Conservation (phyloP, 192 early-diverging fungal genomes). For the Gigaspora rosea region DNA sequence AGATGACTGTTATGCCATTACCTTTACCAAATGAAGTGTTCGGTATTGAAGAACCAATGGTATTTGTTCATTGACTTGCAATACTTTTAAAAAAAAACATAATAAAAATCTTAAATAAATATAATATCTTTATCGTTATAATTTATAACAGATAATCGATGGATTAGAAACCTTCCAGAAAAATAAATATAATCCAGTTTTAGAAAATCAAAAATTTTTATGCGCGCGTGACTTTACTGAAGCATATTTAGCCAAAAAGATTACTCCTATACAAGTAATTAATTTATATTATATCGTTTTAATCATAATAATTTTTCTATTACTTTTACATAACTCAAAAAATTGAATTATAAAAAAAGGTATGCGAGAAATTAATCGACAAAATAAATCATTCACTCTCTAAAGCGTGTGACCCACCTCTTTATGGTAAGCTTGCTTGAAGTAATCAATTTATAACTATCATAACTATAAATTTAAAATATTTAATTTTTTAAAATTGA, state of each 20-base stretch:
- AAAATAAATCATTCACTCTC: neutral
- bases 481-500: no score
- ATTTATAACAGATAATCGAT: neutral
- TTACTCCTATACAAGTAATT: slow-evolving; percentile 28
- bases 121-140: no score
- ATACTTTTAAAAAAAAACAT: neutral
- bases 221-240: neutral
- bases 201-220: neutral
- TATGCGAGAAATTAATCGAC: slow-evolving; percentile 1
- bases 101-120: neutral
- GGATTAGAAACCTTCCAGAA: slow-evolving; percentile 24
- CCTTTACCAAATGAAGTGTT: slow-evolving; percentile 28
- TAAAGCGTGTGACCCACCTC: slow-evolving; percentile 15
- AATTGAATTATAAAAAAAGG: neutral
- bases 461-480: no score
- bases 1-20: neutral
- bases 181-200: neutral
- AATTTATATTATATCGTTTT: neutral
- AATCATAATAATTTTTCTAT: neutral
- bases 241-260: slow-evolving; percentile 12
- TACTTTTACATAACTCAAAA: neutral
- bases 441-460: no score
- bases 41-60: slow-evolving; percentile 8
- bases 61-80: neutral
- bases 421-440: slow-evolving; percentile 10